A percentile compares a stretch with the other conserved stretches of the same genome.
phyloP scores from a whole-genome alignment of 2,329 filamentous ascomycete genomes.

The Ceratocystis eucalypticola region DNA sequence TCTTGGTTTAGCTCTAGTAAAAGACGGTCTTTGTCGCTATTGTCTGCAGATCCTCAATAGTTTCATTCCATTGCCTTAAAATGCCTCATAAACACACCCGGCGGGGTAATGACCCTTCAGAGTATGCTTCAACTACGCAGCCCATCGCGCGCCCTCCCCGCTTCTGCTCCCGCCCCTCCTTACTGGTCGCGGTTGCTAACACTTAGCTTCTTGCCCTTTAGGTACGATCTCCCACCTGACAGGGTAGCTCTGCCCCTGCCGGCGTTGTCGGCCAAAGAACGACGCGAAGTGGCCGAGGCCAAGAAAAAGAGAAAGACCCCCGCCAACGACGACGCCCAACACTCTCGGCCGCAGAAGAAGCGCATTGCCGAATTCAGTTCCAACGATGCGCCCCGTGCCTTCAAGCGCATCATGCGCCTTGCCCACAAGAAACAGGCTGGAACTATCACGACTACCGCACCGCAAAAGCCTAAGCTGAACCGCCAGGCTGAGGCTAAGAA shows the following conservation, averaged over 20 bases:
- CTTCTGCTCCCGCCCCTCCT: background rate
- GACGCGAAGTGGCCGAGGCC: conserved; percentile 21
- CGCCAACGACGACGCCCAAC: conserved; percentile 32
- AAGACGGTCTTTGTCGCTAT: background rate
- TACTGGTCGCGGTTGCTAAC: background rate
- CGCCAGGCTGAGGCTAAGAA: conserved; percentile 11
- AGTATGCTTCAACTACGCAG: conserved; percentile 31
- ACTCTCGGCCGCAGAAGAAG: conserved; percentile 24
- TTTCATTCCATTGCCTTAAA: conserved; percentile 17
- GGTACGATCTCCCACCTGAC: conserved; percentile 16
- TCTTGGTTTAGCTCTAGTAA: background rate
- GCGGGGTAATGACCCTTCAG: conserved; percentile 40
- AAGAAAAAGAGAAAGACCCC: conserved; percentile 22
- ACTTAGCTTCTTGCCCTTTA: background rate
- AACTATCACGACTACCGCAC: conserved; percentile 14
- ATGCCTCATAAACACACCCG: conserved; percentile 88
- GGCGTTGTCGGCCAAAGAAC: conserved; percentile 15
- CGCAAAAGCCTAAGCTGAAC: conserved; percentile 22
- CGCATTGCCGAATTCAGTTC: conserved; percentile 27
- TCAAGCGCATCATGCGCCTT: conserved; percentile 70
- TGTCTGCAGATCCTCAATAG: background rate
- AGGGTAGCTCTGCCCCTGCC: conserved; percentile 14
- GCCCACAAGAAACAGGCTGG: conserved; percentile 29
- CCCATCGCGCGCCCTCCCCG: background rate
- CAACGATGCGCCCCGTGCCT: conserved; percentile 80